phyloP scores from a whole-genome alignment of 1,139 yeast species.

The Magnusiomyces suaveolens region DNA sequence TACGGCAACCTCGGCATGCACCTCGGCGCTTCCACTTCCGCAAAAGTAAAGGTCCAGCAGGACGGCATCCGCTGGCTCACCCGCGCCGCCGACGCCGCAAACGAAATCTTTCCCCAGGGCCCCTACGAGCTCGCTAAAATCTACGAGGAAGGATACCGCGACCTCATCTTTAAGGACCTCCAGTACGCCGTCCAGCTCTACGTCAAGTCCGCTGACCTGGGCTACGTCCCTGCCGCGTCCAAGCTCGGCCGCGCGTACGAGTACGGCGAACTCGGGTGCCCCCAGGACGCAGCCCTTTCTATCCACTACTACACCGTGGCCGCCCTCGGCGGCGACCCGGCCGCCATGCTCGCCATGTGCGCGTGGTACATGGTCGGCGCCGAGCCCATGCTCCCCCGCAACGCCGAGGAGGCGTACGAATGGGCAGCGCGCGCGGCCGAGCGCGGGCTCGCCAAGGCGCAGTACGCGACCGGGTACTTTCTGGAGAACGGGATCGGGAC shows the following conservation, averaged over 20 bases:
- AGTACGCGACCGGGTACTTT: constrained; percentile 76
- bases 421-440: constrained; percentile 89
- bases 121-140: constrained; percentile 88
- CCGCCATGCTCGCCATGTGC: constrained; percentile 85
- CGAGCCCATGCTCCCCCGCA: constrained; percentile 67
- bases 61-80: constrained; percentile 90
- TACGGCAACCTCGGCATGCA: constrained; percentile 72
- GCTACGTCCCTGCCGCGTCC: constrained; percentile 72
- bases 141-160: constrained; percentile 74
- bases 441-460: constrained; percentile 69
- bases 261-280: constrained; percentile 63
- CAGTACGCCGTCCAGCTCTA: constrained; percentile 80
- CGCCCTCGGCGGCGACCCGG: constrained; percentile 79
- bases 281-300: constrained; percentile 73
- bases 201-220: constrained; percentile 82
- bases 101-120: constrained; percentile 78
- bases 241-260: constrained; percentile 79
- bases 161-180: constrained; percentile 73
- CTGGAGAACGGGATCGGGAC: constrained; percentile 86
- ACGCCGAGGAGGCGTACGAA: constrained; percentile 80
- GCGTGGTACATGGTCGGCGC: constrained; percentile 95
- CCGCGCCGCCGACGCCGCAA: constrained; percentile 77
- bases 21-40: constrained; percentile 11
- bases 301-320: constrained; percentile 91
- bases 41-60: constrained; percentile 50